Percentiles rank a stretch among this genome's conserved stretches.
These are phyloP conservation scores for Chenopodium suecicum DNA, from an alignment of 148 eudicot genomes.

Conservation along the genomic window DNA sequence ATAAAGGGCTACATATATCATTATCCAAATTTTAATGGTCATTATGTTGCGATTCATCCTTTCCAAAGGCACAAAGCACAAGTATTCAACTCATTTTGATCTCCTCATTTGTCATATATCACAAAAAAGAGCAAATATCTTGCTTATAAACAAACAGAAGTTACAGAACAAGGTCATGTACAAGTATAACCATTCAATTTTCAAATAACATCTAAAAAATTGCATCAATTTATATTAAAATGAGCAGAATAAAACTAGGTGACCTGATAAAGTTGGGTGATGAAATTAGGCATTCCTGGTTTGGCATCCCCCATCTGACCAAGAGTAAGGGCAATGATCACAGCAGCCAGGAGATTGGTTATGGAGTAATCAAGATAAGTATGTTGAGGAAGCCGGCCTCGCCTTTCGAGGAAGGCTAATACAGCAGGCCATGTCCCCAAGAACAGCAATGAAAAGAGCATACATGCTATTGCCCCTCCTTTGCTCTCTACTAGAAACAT, in stretches of 20 bases:
- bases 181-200: too few species aligned
- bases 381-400: constrained; percentile 92
- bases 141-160: too few species aligned
- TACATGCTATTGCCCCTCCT: constrained; percentile 40
- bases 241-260: neutral
- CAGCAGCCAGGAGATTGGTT: constrained; percentile 81
- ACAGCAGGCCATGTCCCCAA: constrained; percentile 80
- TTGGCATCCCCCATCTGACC: constrained; percentile 65
- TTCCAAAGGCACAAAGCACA: too few species aligned
- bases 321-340: constrained; percentile 72
- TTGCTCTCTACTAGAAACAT: constrained; percentile 36
- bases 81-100: too few species aligned
- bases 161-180: too few species aligned
- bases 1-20: too few species aligned
- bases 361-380: constrained; percentile 87
- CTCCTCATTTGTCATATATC: too few species aligned
- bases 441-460: constrained; percentile 38
- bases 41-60: too few species aligned
- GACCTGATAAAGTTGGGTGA: constrained; percentile 39
- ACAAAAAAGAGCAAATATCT: too few species aligned
- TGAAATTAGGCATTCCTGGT: constrained; percentile 57
- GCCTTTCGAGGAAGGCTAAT: constrained; percentile 54
- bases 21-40: too few species aligned
- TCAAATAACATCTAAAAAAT: too few species aligned
- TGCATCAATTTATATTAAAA: neutral